A percentile compares a stretch with the other conserved stretches of the same genome.
phyloP scores from a whole-genome alignment of 225 moss, liverwort and hornwort species.

The Antitrichia curtipendula region DNA sequence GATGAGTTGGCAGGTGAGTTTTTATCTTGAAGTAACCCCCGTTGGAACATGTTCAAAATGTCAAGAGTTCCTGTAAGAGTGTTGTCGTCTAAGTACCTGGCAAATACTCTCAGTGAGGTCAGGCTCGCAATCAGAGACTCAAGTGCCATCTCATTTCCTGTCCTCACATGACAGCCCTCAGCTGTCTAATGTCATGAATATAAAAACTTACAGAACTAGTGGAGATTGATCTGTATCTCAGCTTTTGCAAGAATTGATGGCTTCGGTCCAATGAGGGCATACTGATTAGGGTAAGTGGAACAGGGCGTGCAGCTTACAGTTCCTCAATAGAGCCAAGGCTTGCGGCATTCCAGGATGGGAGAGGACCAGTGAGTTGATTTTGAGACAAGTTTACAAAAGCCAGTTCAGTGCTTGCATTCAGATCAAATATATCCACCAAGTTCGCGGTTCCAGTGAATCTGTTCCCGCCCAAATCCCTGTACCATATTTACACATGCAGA shows the following conservation, averaged over 20 bases:
- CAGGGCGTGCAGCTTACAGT: neutral
- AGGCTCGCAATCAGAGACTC: neutral
- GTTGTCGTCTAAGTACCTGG: conserved; percentile 16
- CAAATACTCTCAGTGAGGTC: neutral
- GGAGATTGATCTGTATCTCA: neutral
- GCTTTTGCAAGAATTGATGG: neutral
- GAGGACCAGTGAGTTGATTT: neutral
- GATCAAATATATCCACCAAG: neutral
- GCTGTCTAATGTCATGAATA: neutral
- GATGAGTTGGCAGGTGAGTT: neutral
- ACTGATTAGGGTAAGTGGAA: neutral
- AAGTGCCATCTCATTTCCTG: neutral
- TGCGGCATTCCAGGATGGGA: neutral
- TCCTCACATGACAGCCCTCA: neutral
- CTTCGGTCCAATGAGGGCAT: neutral
- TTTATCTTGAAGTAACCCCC: neutral
- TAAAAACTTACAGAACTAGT: neutral
- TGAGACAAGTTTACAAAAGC: neutral
- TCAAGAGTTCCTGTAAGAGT: neutral
- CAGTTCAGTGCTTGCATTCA: neutral
- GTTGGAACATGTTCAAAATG: neutral
- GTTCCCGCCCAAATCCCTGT: conserved; percentile 1
- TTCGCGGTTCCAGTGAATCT: neutral
- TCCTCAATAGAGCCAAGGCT: neutral
- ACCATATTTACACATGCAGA: neutral